Base-by-base conservation (phyloP, 495 filamentous ascomycete species). In the Annulohypoxylon maeteangense region DNA sequence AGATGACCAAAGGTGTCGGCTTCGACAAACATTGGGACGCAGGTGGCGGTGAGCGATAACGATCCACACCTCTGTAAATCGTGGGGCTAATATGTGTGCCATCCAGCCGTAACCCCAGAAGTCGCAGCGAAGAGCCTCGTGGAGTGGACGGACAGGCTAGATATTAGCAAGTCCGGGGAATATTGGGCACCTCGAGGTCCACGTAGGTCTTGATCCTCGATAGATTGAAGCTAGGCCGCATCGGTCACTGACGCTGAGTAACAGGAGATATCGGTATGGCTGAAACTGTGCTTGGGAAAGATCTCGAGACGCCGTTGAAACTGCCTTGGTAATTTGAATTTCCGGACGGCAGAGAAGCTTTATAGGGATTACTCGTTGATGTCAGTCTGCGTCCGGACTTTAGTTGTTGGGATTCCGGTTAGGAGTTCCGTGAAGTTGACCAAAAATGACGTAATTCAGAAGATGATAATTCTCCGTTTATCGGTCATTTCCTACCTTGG, bases 141-240 rank as follows among this genome's bases (percentile, higher is more conserved):
- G 3, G 79, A 87, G 7, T 93, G 87, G 77, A 81, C 88, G 16
- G 85, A 90, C 5, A 80, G 79, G 23, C 89, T 93, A 66, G 87
- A 90, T 76, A 86, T 92, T 51, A 81, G 77, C 62, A 88, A 88
- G 76, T 89, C 88, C 2, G 90, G 90, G 7, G 80, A 92, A 76
- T 91, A 86, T 70, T 93, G 90, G 90, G 90, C 90, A 31, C 90
- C 90, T 1, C 81, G 89, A 64, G 91, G 91, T 54, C 83, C 89
- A 20, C 77, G 88, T 90, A 83, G 78, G 85, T 72, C 58, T 55
- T 54, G 42, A 32, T 55, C 20, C 22, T 40, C n/a, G 58, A 27
- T 23, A 27, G n/a, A 11, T 29, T 25, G 25, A 62, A 62, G 18
- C 62, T 56, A 65, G 40, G 36, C 60, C 50, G 23, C 8, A 48